Evolutionary conservation across 495 filamentous ascomycete species (phyloP).

Genomic region (Parathielavia hyrcaniae): DNA sequence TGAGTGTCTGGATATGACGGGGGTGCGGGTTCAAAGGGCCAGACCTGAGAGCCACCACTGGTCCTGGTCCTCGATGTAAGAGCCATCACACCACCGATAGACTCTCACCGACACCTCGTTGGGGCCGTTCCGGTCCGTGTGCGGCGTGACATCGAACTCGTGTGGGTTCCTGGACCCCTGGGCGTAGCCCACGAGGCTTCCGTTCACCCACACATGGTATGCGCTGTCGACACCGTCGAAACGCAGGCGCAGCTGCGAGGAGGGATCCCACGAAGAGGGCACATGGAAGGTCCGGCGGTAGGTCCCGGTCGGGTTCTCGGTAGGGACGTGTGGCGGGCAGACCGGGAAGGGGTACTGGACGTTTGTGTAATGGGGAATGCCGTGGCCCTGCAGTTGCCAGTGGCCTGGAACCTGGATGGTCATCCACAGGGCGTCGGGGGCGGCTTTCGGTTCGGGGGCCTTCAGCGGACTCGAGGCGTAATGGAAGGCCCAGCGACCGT

Average conservation of each 20-base stretch:
- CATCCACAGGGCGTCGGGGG: slow-evolving; percentile 38
- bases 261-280: slow-evolving; percentile 31
- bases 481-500: slow-evolving; percentile 57
- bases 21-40: not conserved
- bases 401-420: slow-evolving; percentile 55
- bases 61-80: slow-evolving; percentile 62
- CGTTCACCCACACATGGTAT: slow-evolving; percentile 60
- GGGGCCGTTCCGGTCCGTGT: slow-evolving; percentile 34
- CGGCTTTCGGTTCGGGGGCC: slow-evolving; percentile 37
- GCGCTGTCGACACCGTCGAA: slow-evolving; percentile 65
- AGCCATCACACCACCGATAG: slow-evolving; percentile 57
- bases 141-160: slow-evolving; percentile 54
- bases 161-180: slow-evolving; percentile 58
- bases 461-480: slow-evolving; percentile 45
- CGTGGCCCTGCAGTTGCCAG: slow-evolving; percentile 62
- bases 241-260: slow-evolving; percentile 48
- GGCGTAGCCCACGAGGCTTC: slow-evolving; percentile 52
- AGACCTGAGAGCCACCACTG: slow-evolving; percentile 52
- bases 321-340: slow-evolving; percentile 52
- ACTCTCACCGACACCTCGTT: slow-evolving; percentile 54
- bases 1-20: not conserved
- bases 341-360: slow-evolving; percentile 54
- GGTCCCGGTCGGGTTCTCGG: slow-evolving; percentile 56
- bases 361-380: slow-evolving; percentile 57
- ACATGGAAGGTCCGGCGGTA: slow-evolving; percentile 52